phyloP scores from a whole-genome alignment of 2,329 filamentous ascomycete species.

The Rhynchosporium agropyri region DNA sequence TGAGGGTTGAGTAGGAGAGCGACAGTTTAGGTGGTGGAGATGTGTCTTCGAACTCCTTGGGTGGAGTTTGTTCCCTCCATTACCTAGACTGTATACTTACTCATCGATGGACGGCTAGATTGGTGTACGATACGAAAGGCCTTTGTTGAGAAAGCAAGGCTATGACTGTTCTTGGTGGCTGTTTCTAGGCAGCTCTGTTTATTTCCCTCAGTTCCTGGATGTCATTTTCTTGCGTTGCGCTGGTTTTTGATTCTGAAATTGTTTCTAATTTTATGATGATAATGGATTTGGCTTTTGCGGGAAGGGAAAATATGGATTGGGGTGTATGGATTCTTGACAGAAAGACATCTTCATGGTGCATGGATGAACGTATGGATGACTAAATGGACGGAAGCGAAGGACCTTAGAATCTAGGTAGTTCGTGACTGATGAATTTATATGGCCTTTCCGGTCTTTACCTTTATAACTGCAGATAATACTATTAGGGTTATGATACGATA shows the following conservation, averaged over 20 bases:
- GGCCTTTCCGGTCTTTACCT: conserved; percentile 15
- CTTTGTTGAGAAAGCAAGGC: background rate
- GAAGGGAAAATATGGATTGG: background rate
- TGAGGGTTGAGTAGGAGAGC: background rate
- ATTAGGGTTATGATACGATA: too few species aligned
- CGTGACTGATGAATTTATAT: background rate
- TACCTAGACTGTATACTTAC: background rate
- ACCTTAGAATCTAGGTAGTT: background rate
- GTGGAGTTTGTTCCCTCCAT: conserved; percentile 14
- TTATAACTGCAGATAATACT: too few species aligned
- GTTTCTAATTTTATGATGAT: background rate
- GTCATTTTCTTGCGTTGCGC: background rate
- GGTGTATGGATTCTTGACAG: background rate
- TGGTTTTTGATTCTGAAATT: background rate
- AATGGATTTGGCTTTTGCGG: conserved; percentile 2
- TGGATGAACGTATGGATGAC: background rate
- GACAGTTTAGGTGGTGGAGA: background rate
- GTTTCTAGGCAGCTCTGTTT: background rate
- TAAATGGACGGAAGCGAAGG: background rate
- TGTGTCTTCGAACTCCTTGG: conserved; percentile 14
- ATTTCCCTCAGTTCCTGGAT: background rate
- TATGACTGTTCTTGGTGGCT: background rate
- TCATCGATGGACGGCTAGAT: background rate
- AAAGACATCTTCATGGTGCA: background rate
- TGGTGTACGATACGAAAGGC: conserved; percentile 4